Percentiles rank a stretch among this genome's conserved stretches.
Evolutionary conservation across 2,329 filamentous ascomycete species (phyloP).

Genomic region (Pseudodiploospora longispora): DNA sequence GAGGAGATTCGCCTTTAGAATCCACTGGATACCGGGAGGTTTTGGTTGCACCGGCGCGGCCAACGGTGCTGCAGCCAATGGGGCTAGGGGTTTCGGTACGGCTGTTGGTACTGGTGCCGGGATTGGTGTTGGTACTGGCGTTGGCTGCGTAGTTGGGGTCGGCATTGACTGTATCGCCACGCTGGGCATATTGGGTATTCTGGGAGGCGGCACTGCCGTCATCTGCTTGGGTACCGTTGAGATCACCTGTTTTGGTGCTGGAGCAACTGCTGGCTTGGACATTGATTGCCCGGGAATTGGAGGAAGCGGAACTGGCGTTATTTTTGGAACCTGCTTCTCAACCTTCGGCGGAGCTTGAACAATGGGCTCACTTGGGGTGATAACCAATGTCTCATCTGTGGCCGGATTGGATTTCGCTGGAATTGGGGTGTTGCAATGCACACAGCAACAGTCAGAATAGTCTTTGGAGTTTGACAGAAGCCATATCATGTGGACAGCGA

Average conservation of each 20-base stretch:
- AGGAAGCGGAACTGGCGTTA: conserved; percentile 30
- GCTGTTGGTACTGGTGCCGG: conserved; percentile 8
- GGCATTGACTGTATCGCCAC: neutral
- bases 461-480: conserved; percentile 39
- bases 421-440: conserved; percentile 35
- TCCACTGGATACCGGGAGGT: conserved; percentile 18
- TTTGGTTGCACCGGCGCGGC: conserved; percentile 2
- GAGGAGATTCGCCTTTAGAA: conserved; percentile 26
- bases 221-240: conserved; percentile 7
- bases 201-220: neutral
- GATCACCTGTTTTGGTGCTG: conserved; percentile 8
- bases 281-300: conserved; percentile 23
- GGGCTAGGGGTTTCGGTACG: conserved; percentile 5
- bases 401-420: conserved; percentile 14
- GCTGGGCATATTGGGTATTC: no score
- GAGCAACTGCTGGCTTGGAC: conserved; percentile 5
- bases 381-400: conserved; percentile 17
- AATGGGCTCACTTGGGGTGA: conserved; percentile 10
- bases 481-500: conserved; percentile 45
- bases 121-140: conserved; percentile 7
- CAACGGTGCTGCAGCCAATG: neutral
- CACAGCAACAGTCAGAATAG: conserved; percentile 42
- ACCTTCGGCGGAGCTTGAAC: conserved; percentile 12
- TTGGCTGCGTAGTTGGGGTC: neutral
- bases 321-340: conserved; percentile 21